A percentile compares a stretch with the other conserved stretches of the same genome.
Evolutionary conservation across 805 yeast genomes (phyloP).

Genomic region (Suhomyces sp.): DNA sequence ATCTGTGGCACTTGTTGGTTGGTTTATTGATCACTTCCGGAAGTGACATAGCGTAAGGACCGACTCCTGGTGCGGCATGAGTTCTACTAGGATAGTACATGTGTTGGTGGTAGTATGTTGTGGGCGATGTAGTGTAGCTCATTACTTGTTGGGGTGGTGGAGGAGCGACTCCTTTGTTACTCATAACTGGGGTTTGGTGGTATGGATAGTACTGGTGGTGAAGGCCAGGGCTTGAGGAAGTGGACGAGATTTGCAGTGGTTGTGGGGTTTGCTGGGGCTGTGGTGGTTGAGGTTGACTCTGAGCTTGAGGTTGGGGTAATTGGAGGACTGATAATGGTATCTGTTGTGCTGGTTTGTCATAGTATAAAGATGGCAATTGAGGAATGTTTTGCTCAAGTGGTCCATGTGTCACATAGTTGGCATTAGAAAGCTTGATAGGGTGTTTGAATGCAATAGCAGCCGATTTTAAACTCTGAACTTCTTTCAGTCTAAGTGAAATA

Average conservation of each 20-base stretch:
- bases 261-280: conserved; percentile 1
- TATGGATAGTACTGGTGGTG: conserved; percentile 12
- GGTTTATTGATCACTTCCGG: conserved; percentile 36
- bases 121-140: conserved; percentile 6
- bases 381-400: conserved; percentile 3
- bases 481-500: conserved; percentile 5
- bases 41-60: conserved; percentile 8
- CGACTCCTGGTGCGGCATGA: conserved; percentile 3
- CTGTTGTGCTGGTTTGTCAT: conserved; percentile 1
- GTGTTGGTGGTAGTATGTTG: conserved; percentile 13
- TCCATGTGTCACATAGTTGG: conserved; percentile 10
- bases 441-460: conserved; percentile 4
- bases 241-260: conserved; percentile 1
- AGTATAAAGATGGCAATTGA: conserved; percentile 5
- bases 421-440: conserved; percentile 3
- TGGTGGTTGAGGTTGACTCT: conserved; percentile 6
- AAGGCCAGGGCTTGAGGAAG: conserved; percentile 8
- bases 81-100: conserved; percentile 5
- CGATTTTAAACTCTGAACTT: conserved; percentile 5
- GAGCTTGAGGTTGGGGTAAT: conserved; percentile 6
- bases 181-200: conserved; percentile 2
- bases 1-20: conserved; percentile 40
- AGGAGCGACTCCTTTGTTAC: conserved; percentile 1
- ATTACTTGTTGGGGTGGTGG: conserved; percentile 1
- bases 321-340: background rate